phyloP scores from a whole-genome alignment of 1,284 basidiomycete genomes.

The Stygiomarasmius scandens region DNA sequence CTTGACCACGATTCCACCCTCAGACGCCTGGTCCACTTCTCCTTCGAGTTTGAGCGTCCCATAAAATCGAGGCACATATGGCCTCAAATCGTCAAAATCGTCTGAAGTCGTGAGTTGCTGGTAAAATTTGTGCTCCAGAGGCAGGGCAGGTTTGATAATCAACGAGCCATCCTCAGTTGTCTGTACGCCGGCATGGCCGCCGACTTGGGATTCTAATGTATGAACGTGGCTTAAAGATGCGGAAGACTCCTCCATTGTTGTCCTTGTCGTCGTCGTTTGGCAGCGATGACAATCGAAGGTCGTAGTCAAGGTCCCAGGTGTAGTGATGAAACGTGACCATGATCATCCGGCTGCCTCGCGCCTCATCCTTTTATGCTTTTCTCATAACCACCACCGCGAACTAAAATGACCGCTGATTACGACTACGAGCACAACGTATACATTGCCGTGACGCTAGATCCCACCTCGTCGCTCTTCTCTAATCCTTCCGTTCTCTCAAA shows the following conservation, averaged over 20 bases:
- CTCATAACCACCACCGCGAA: background rate
- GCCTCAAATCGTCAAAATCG: slow-evolving; percentile 46
- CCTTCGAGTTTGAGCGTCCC: slow-evolving; percentile 78
- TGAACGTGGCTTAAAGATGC: background rate
- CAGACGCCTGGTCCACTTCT: slow-evolving; percentile 40
- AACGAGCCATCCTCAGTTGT: slow-evolving; percentile 76
- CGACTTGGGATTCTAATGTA: slow-evolving; percentile 68
- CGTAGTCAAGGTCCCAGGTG: too few species aligned
- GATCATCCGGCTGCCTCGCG: background rate
- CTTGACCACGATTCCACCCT: slow-evolving; percentile 29
- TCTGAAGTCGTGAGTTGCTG: slow-evolving; percentile 52
- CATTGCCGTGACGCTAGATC: slow-evolving; percentile 40
- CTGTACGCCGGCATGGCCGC: slow-evolving; percentile 83
- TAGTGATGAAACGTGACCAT: background rate
- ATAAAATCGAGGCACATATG: slow-evolving; percentile 72
- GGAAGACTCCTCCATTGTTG: background rate
- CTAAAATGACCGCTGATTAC: slow-evolving; percentile 33
- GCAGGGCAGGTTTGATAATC: slow-evolving; percentile 83
- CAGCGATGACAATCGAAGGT: background rate
- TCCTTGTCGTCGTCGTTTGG: background rate
- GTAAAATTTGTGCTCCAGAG: slow-evolving; percentile 83
- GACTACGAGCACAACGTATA: slow-evolving; percentile 43
- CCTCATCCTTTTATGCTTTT: background rate
- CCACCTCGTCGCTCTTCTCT: slow-evolving; percentile 30
- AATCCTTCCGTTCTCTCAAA: slow-evolving; percentile 31